Evolutionary conservation across 345 rosid genomes (phyloP), one percentile per base, ranked within the genome.

Genomic region (Melaleuca alternifolia): DNA sequence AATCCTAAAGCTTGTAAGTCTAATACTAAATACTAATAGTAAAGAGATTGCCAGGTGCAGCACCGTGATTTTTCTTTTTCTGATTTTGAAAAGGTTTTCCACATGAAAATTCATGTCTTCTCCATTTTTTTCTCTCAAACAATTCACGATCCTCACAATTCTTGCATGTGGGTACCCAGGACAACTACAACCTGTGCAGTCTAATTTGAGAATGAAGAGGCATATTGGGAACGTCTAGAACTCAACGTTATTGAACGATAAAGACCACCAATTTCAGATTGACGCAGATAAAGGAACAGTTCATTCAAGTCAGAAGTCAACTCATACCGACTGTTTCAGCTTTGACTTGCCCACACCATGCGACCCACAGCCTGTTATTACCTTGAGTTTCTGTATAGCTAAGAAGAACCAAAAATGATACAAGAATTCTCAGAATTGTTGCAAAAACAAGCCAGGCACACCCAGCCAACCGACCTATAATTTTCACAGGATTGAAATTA

Each of bases 321-420:
- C 15, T 48, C 94, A 84, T 93, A 97, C 99, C 92, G 95, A 92
- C 85, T 96, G 97, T 91, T 97, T 97, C 89, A 97, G 88, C 91
- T 94, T 94, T 14, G 98, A 94, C 91, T 95, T 96, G 65, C 99
- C 98, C 57, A 91, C 83, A 83, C 98, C 98, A 88, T 92, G 94
- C 9, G 93, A 54, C 83, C 99, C 98, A 82, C 98, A 96, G 86
- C 99, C 99, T 51, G 99, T 96, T 86, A 97, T 97, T 77, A 96
- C 98, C 89, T 98, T 96, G 53, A 97, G 94, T 86, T 92, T 93
- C 86, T 90, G 96, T 88, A 96, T 87, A 28, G 98, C 99, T 97
- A 50, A 51, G 92, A 84, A 84, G 83, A 84, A 90, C 83, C 86
- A 20, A 50, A 89, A 26, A 71, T 1, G 1, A 46, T 33, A 18